Evolutionary conservation across 371 early-diverging fungal species (phyloP).

Genomic region (Nematocida homosporus): DNA sequence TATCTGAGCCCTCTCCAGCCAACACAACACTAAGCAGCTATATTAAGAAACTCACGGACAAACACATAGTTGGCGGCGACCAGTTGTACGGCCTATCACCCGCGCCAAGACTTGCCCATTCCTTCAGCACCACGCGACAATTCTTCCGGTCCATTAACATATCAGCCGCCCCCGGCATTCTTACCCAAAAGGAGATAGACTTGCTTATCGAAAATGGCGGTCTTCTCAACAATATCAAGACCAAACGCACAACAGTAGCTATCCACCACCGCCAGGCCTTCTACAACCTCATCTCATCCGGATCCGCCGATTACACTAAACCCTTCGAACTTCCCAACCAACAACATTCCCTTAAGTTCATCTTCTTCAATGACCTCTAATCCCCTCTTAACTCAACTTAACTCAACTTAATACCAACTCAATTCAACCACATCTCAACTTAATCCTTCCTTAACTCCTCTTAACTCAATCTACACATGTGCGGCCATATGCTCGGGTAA

Average conservation of each 20-base stretch:
- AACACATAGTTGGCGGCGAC: slow-evolving; percentile 28
- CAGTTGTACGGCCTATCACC: not conserved
- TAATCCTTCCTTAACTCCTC: too few species aligned
- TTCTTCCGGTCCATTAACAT: not conserved
- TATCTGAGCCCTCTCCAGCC: not conserved
- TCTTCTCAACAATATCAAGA: not conserved
- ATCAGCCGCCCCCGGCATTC: not conserved
- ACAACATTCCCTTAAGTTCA: too few species aligned
- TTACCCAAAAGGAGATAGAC: not conserved
- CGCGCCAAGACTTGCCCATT: not conserved
- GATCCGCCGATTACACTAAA: too few species aligned
- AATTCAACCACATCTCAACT: too few species aligned
- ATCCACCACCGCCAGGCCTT: not conserved
- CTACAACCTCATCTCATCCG: not conserved
- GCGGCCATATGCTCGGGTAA: slow-evolving; percentile 51
- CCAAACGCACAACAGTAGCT: not conserved
- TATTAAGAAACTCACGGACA: not conserved
- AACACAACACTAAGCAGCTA: not conserved
- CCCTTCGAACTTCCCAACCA: too few species aligned
- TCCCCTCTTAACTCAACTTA: too few species aligned
- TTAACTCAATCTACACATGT: too few species aligned
- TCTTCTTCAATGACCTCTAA: too few species aligned
- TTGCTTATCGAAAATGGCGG: not conserved
- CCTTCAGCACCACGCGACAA: not conserved
- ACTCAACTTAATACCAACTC: too few species aligned